A percentile compares a stretch with the other conserved stretches of the same genome.
Conservation (phyloP, 805 yeast genomes). For the Candida loeiensis region DNA sequence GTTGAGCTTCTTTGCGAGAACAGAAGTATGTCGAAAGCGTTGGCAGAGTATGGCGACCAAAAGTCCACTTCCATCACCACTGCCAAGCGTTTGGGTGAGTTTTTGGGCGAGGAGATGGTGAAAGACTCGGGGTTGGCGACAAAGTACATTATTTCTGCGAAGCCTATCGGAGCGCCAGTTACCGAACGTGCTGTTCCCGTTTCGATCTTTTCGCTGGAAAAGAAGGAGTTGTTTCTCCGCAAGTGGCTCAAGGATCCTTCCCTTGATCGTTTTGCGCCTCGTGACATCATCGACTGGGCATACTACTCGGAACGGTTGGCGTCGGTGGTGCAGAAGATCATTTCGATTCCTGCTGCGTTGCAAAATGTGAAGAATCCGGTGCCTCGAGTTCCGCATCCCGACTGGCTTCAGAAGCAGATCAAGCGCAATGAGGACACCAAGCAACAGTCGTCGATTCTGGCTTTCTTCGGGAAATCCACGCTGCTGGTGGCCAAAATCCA, state of each 20-base stretch:
- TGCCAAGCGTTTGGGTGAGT: slow-evolving; percentile 88
- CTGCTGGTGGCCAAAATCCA: slow-evolving; percentile 36
- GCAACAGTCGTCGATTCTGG: slow-evolving; percentile 64
- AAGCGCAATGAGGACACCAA: slow-evolving; percentile 57
- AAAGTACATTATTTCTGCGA: slow-evolving; percentile 82
- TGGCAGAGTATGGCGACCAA: slow-evolving; percentile 84
- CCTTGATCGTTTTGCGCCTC: slow-evolving; percentile 77
- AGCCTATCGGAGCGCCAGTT: slow-evolving; percentile 82
- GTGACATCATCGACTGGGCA: slow-evolving; percentile 88
- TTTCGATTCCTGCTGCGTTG: slow-evolving; percentile 95
- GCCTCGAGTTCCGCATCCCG: slow-evolving; percentile 91
- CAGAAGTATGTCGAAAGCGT: slow-evolving; percentile 88
- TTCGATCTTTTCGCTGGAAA: slow-evolving; percentile 89
- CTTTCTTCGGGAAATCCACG: slow-evolving; percentile 50
- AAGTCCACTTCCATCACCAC: slow-evolving; percentile 96
- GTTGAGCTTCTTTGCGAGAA: slow-evolving; percentile 95
- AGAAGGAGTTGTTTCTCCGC: slow-evolving; percentile 69
- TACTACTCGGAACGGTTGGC: slow-evolving; percentile 89
- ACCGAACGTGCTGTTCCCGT: slow-evolving; percentile 97
- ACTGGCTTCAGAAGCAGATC: slow-evolving; percentile 76
- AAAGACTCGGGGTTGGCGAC: slow-evolving; percentile 95
- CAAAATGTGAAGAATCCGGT: slow-evolving; percentile 89
- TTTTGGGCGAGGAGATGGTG: slow-evolving; percentile 93
- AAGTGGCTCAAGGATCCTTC: slow-evolving; percentile 85
- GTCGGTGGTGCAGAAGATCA: slow-evolving; percentile 89